phyloP scores from a whole-genome alignment of 352 stramenopile species.

The Pythium scleroteichum region DNA sequence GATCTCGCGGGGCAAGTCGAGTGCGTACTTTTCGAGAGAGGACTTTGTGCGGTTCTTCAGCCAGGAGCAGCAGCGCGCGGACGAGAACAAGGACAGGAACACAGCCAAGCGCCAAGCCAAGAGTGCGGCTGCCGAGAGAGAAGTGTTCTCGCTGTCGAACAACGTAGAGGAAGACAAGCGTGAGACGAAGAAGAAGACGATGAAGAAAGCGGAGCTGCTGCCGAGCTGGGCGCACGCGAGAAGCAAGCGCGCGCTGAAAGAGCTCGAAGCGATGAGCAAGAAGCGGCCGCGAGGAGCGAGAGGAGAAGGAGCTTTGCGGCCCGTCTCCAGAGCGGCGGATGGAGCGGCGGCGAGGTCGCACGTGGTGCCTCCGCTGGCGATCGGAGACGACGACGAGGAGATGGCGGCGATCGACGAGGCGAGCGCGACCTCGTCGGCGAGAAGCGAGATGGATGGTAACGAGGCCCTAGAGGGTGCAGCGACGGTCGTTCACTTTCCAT shows the following conservation, averaged over 20 bases:
- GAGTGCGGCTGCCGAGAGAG: background rate
- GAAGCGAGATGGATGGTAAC: slow-evolving; percentile 4
- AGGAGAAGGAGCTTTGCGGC: background rate
- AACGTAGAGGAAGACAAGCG: slow-evolving; percentile 19
- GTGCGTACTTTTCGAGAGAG: slow-evolving; percentile 50
- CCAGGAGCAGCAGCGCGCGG: background rate
- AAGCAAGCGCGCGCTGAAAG: slow-evolving; percentile 65
- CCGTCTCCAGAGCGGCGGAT: background rate
- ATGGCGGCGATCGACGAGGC: background rate
- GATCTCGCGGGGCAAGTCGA: slow-evolving; percentile 41
- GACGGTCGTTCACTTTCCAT: slow-evolving; percentile 35
- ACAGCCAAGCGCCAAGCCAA: background rate
- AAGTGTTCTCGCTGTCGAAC: slow-evolving; percentile 25
- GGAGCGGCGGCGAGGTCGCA: too few species aligned
- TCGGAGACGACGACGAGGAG: background rate
- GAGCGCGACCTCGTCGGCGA: background rate
- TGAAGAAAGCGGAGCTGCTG: slow-evolving; percentile 34
- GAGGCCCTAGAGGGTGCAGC: background rate
- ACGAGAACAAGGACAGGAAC: slow-evolving; percentile 7
- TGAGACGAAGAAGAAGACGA: slow-evolving; percentile 31
- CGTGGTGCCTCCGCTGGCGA: slow-evolving; percentile 5
- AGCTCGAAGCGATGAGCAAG: slow-evolving; percentile 42
- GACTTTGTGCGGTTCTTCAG: slow-evolving; percentile 60
- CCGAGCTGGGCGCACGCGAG: slow-evolving; percentile 64
- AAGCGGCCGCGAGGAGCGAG: slow-evolving; percentile 1